Evolutionary conservation across 1,284 basidiomycete genomes (phyloP), one percentile per base, ranked within the genome.

Genomic region (Coniferiporia sulphurascens): DNA sequence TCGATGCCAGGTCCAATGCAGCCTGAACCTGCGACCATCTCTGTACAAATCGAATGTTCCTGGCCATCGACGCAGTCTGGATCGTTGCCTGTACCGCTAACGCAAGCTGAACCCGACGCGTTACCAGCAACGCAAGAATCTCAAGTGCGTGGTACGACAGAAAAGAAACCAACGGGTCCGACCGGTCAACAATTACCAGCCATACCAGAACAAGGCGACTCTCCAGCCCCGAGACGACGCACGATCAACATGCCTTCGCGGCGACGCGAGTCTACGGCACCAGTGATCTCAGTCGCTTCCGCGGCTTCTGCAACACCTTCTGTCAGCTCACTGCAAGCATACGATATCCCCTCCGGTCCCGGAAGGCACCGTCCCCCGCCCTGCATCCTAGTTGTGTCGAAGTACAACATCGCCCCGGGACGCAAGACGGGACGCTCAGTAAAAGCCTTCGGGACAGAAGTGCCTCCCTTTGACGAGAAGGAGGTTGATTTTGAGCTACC

Each of bases 371-470:
- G 46, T 22, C 38, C 38, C 10, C 22, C 43, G 48, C 54, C 41
- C 41, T 44, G 32, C 46, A 56, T 62, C 22, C 19, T 62, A 17
- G 58, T 45, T 8, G 32, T 46, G n/a, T 53, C 61, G 27, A 50
- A 36, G n/a, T 54, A 59, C 49, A 59, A 62, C 48, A 58, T 34
- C 19, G 59, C 38, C 8, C 46, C 54, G 6, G 57, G 56, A 3
- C 54, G 48, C 38, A 59, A 52, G 41, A 56, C 57, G 15, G 43
- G 46, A 10, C 52, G 61, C 7, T 34, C 53, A 17, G 44, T 62
- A 6, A 51, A 55, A 36, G 53, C 61, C 15, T 62, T 62, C 36
- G 61, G 61, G 0, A 27, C 48, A 5, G 57, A 62, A 34, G 44
- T 59, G 15, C 61, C 61, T 6, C 6, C 17, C 8, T 56, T 59